phyloP scores from a whole-genome alignment of 257 asterid genomes.

The Perilla frutescens region DNA sequence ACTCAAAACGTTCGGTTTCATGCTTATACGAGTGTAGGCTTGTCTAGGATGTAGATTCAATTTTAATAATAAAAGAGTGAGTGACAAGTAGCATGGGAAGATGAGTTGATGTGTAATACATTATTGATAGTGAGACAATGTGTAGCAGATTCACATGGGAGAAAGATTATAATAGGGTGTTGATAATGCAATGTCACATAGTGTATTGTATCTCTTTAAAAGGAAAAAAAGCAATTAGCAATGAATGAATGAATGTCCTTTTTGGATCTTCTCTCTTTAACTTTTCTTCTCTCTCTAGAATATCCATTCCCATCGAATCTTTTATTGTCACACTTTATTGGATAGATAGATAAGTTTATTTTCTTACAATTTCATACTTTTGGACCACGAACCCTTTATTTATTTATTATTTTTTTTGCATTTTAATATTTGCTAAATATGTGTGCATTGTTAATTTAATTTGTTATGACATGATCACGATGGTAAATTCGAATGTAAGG shows the following conservation, averaged over 20 bases:
- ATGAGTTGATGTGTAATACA: not conserved
- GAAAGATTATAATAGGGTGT: slow-evolving; percentile 32
- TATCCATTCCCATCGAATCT: not conserved
- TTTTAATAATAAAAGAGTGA: too few species aligned
- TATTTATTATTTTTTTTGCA: too few species aligned
- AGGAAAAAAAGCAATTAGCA: not conserved
- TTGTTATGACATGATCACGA: too few species aligned
- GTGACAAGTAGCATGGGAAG: not conserved
- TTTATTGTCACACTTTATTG: not conserved
- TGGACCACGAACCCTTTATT: not conserved
- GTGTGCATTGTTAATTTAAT: too few species aligned
- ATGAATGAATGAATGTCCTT: slow-evolving; percentile 29
- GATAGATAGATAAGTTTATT: not conserved
- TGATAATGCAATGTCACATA: slow-evolving; percentile 18
- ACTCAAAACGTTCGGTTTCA: too few species aligned
- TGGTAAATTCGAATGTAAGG: too few species aligned
- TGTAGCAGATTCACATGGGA: slow-evolving; percentile 42
- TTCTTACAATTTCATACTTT: not conserved
- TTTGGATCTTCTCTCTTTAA: slow-evolving; percentile 35
- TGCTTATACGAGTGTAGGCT: too few species aligned
- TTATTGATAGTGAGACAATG: slow-evolving; percentile 28
- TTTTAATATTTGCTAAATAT: too few species aligned
- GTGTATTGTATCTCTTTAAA: not conserved
- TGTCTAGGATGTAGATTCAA: too few species aligned
- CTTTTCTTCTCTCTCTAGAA: slow-evolving; percentile 6